Base-by-base conservation (phyloP, 73 alveolate species). In the Diophrys appendiculata region DNA sequence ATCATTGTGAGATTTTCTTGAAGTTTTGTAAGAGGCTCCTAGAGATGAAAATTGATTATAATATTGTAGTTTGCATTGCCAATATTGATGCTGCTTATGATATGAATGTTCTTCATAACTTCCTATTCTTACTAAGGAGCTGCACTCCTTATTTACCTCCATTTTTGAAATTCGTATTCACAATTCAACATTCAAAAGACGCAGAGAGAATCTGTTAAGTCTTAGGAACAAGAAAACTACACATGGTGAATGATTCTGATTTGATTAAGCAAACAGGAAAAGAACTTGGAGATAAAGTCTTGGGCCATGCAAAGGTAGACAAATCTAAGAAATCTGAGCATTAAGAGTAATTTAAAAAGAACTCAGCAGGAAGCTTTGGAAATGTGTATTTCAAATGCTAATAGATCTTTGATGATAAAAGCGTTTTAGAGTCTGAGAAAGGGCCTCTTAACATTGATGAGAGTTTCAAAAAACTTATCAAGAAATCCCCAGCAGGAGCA, bases 11-110 rank as follows among this genome's bases (percentile, higher is more conserved):
- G 31, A 52, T 70, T 14, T 53, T 80, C n/a, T 24, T 80, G 52
- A 80, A 80, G 43, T 80, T 80, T 53, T 54, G 77, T 24, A 80
- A 80, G 78, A 56, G 76, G 11, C 70, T 80, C n/a, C 55, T 53
- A 29, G 89, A 80, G 69, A 31, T 80, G n/a, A 71, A 33, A 27
- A 43, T 80, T 1, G 89, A 80, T 54, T 80, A 29, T 68, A 80
- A 80, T 73, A 54, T 80, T 30, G 83, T 78, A 0, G 28, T 80
- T 23, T 43, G 31, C 65, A 65, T 80, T 11, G 64, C 89, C 14
- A 78, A 78, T 14, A 80, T 80, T 28, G 89, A 80, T n/a, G 54
- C 65, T 23, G 70, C 72, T 22, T 72, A 28, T 33, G 77, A 80
- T 26, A n/a, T 33, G 34, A 80, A 80, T 72, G 67, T 27, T 43